These are phyloP conservation scores for Babesia gibsoni DNA, from an alignment of 169 alveolate genomes.

Conservation along the genomic window DNA sequence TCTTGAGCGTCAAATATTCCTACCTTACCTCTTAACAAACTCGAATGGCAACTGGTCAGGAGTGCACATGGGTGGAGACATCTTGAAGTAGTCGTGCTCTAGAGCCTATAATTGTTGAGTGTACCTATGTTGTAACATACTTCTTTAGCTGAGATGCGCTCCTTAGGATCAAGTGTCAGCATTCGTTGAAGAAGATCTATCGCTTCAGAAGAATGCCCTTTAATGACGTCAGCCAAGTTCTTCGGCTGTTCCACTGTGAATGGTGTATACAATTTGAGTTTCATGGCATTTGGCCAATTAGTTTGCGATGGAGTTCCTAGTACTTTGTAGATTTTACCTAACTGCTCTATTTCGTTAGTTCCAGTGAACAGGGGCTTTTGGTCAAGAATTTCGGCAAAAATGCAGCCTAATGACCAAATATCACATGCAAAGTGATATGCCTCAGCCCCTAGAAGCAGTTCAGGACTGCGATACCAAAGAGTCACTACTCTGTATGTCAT, in stretches of 20 bases:
- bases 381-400: conserved; percentile 86
- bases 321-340: conserved; percentile 78
- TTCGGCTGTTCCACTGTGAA: conserved; percentile 62
- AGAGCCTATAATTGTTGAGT: conserved; percentile 51
- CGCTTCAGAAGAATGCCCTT: conserved; percentile 37
- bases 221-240: conserved; percentile 38
- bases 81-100: conserved; percentile 77
- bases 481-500: conserved; percentile 87
- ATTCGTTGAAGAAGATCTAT: conserved; percentile 64
- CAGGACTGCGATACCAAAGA: conserved; percentile 96
- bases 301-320: conserved; percentile 82
- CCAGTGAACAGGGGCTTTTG: conserved; percentile 89
- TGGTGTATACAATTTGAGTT: conserved; percentile 68
- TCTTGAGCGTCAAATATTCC: no score
- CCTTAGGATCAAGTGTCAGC: conserved; percentile 74
- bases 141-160: conserved; percentile 77
- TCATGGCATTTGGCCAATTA: conserved; percentile 88
- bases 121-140: conserved; percentile 4
- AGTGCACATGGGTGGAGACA: conserved; percentile 68
- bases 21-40: conserved; percentile 7
- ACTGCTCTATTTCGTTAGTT: conserved; percentile 80
- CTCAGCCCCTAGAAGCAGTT: conserved; percentile 88
- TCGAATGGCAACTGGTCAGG: conserved; percentile 58
- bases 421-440: conserved; percentile 88
- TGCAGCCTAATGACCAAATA: conserved; percentile 93